Conservation (phyloP, 495 filamentous ascomycete species). For the Podospora bellae-mahoneyi region DNA sequence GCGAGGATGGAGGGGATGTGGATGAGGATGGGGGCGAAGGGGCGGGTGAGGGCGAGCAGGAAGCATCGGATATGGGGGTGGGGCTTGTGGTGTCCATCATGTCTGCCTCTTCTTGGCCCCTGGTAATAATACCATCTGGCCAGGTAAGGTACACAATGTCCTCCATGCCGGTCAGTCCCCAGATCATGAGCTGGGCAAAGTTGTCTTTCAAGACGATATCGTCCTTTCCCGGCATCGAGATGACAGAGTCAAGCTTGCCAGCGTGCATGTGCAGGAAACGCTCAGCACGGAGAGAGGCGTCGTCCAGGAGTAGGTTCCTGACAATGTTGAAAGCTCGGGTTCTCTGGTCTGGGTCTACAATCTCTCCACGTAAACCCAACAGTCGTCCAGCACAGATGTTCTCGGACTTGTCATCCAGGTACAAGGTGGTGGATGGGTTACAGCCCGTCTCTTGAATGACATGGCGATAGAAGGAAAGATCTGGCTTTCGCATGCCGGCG, state of each 20-base stretch:
- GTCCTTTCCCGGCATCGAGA: neutral
- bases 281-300: neutral
- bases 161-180: conserved; percentile 10
- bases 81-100: neutral
- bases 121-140: conserved; percentile 5
- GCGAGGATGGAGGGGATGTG: neutral
- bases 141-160: conserved; percentile 21
- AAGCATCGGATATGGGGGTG: no score
- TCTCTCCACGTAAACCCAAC: conserved; percentile 19
- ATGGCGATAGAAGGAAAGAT: conserved; percentile 26
- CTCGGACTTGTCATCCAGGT: conserved; percentile 23
- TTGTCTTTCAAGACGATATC: conserved; percentile 22
- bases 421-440: conserved; percentile 19
- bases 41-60: no score
- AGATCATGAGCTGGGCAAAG: conserved; percentile 27
- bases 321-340: neutral
- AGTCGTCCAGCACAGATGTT: conserved; percentile 28
- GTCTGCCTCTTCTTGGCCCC: neutral
- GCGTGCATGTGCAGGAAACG: neutral
- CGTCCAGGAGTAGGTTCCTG: conserved; percentile 11
- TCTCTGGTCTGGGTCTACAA: conserved; percentile 10
- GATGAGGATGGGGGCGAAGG: neutral
- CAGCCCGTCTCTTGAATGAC: conserved; percentile 21
- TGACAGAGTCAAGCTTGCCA: conserved; percentile 4
- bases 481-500: conserved; percentile 31